Conservation (phyloP, 805 yeast species). For the Tetrapisispora fleetii region DNA sequence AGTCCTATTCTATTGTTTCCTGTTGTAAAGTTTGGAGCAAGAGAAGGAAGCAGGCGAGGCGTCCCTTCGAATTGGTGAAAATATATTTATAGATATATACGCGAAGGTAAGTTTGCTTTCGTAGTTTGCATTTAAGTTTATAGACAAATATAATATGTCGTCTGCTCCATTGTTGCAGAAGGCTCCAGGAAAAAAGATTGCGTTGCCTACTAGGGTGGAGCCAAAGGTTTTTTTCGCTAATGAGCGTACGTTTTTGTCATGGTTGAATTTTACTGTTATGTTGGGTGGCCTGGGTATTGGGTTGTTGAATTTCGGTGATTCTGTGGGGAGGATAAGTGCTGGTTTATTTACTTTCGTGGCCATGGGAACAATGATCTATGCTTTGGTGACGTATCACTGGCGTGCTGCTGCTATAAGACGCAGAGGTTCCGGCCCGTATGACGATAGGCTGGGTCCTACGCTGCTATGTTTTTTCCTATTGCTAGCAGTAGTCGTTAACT, state of each 20-base stretch:
- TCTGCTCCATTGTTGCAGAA: slow-evolving; percentile 60
- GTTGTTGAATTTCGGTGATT: slow-evolving; percentile 90
- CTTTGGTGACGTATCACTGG: slow-evolving; percentile 95
- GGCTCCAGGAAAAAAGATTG: slow-evolving; percentile 83
- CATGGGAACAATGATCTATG: slow-evolving; percentile 96
- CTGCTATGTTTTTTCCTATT: slow-evolving; percentile 88
- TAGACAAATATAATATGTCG: slow-evolving; percentile 36
- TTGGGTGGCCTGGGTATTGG: slow-evolving; percentile 96
- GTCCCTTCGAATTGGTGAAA: too few species aligned
- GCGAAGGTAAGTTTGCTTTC: too few species aligned
- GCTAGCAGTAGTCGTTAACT: slow-evolving; percentile 89
- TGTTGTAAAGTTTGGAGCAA: too few species aligned
- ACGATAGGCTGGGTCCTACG: slow-evolving; percentile 97
- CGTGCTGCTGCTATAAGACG: slow-evolving; percentile 97
- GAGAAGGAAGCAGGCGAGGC: too few species aligned
- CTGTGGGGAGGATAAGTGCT: slow-evolving; percentile 84
- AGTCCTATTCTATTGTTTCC: too few species aligned
- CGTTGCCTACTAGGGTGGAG: slow-evolving; percentile 95
- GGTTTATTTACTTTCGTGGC: slow-evolving; percentile 91
- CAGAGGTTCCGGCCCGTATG: slow-evolving; percentile 98
- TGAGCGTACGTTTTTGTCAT: slow-evolving; percentile 94
- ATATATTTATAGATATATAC: too few species aligned
- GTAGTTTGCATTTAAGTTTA: too few species aligned
- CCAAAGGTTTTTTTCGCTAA: slow-evolving; percentile 98
- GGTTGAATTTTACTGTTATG: slow-evolving; percentile 98